phyloP scores from a whole-genome alignment of 179 eudicot genomes.

The Beta corolliflora region DNA sequence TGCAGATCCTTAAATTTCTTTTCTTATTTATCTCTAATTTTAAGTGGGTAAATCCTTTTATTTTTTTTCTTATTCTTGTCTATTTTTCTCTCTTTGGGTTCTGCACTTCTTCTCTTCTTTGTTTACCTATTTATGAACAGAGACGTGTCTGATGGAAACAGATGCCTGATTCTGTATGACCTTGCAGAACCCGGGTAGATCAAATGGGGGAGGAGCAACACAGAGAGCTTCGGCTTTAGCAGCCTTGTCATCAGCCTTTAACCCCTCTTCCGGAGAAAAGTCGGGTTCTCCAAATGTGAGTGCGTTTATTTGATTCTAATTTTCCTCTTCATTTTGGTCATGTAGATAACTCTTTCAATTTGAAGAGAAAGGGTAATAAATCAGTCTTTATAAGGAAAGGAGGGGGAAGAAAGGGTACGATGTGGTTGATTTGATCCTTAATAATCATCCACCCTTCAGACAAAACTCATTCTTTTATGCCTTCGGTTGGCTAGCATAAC shows the following conservation, averaged over 20 bases:
- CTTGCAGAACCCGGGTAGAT: conserved; percentile 46
- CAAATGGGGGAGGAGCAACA: conserved; percentile 82
- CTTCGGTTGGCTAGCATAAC: neutral
- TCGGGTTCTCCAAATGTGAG: conserved; percentile 42
- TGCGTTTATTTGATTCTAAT: neutral
- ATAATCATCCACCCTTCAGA: too few relatives aligned
- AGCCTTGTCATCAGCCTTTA: conserved; percentile 77
- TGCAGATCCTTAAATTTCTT: neutral
- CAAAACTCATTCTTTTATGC: neutral
- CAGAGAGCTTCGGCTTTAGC: conserved; percentile 94
- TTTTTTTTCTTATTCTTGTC: too few relatives aligned
- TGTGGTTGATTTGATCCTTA: neutral
- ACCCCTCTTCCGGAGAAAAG: conserved; percentile 61
- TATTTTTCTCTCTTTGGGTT: neutral
- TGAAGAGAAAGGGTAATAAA: neutral
- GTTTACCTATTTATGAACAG: neutral
- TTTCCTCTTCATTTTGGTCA: neutral
- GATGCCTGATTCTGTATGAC: conserved; percentile 13
- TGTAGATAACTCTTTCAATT: neutral
- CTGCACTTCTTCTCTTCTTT: neutral
- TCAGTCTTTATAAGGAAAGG: too few relatives aligned
- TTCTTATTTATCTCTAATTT: neutral
- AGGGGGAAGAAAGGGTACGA: neutral
- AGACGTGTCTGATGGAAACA: neutral
- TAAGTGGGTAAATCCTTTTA: too few relatives aligned